phyloP scores from a whole-genome alignment of 2,329 filamentous ascomycete genomes.

The Ophiostoma novo-ulmi region DNA sequence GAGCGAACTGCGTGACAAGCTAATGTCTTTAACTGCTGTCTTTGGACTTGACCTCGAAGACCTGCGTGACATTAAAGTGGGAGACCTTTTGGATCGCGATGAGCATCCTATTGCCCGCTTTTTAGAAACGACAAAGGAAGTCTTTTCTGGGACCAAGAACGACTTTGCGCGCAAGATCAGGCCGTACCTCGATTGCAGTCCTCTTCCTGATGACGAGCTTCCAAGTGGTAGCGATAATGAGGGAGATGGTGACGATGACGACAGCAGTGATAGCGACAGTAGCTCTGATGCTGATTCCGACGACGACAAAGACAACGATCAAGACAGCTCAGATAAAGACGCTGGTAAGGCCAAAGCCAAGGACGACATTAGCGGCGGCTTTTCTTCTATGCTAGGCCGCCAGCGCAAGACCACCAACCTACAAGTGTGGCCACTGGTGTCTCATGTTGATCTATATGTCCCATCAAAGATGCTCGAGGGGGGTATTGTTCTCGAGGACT shows the following conservation, averaged over 20 bases:
- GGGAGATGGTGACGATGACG: background rate
- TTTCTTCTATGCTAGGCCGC: background rate
- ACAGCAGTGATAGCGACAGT: background rate
- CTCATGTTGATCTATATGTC: constrained; percentile 39
- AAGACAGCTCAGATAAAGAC: constrained; percentile 1
- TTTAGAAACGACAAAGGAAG: background rate
- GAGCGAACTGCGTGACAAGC: background rate
- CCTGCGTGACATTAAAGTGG: background rate
- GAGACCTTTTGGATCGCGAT: background rate
- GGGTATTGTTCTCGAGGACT: constrained; percentile 48
- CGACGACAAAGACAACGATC: no score
- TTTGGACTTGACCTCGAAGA: constrained; percentile 3
- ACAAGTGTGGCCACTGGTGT: constrained; percentile 37
- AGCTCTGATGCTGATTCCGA: background rate
- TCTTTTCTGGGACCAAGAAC: background rate
- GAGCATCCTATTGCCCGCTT: background rate
- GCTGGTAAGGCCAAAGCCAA: background rate
- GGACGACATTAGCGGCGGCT: background rate
- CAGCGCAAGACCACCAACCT: background rate
- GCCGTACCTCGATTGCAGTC: constrained; percentile 22
- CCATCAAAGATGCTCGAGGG: constrained; percentile 43
- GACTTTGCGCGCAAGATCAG: constrained; percentile 15
- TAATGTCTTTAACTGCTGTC: constrained; percentile 8
- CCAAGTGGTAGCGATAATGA: background rate
- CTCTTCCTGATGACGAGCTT: constrained; percentile 11